These are phyloP conservation scores for Strobilomyces confusus DNA, from an alignment of 768 basidiomycete genomes.

Conservation along the genomic window DNA sequence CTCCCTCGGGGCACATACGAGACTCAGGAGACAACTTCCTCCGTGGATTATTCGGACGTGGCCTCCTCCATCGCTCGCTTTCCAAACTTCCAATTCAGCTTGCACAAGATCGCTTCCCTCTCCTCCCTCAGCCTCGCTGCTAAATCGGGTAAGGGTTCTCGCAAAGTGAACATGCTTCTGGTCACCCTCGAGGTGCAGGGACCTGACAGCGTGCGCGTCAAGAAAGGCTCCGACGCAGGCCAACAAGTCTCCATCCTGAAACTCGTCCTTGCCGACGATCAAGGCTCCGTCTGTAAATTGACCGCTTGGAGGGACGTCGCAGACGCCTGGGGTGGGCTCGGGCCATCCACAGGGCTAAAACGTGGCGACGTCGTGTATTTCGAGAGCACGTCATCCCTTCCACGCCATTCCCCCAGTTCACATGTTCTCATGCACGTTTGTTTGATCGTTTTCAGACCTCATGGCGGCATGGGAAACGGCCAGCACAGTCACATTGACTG, in stretches of 20 bases:
- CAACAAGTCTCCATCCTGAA: conserved; percentile 65
- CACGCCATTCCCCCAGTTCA: conserved; percentile 6
- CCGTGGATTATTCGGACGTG: conserved; percentile 53
- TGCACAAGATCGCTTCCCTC: conserved; percentile 56
- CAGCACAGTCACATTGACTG: conserved; percentile 51
- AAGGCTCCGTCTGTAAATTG: conserved; percentile 62
- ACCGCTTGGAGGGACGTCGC: conserved; percentile 79
- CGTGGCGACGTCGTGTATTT: conserved; percentile 71
- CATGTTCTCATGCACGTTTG: conserved; percentile 18
- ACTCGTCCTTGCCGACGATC: conserved; percentile 71
- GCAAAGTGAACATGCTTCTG: conserved; percentile 56
- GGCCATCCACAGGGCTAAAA: conserved; percentile 43
- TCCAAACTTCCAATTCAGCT: conserved; percentile 69
- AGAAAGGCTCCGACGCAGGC: conserved; percentile 67
- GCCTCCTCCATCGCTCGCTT: conserved; percentile 70
- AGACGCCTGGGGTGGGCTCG: conserved; percentile 59
- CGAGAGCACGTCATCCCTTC: conserved; percentile 49
- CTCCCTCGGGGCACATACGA: conserved; percentile 29
- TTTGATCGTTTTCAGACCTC: conserved; percentile 42
- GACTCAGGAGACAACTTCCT: conserved; percentile 44
- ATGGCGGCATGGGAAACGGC: conserved; percentile 42
- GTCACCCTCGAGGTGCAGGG: conserved; percentile 76
- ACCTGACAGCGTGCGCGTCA: conserved; percentile 62
- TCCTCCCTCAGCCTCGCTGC: conserved; percentile 32
- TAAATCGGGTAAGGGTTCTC: conserved; percentile 34